Base-by-base conservation (phyloP, 441 rosid genomes). In the Corymbia citriodora region DNA sequence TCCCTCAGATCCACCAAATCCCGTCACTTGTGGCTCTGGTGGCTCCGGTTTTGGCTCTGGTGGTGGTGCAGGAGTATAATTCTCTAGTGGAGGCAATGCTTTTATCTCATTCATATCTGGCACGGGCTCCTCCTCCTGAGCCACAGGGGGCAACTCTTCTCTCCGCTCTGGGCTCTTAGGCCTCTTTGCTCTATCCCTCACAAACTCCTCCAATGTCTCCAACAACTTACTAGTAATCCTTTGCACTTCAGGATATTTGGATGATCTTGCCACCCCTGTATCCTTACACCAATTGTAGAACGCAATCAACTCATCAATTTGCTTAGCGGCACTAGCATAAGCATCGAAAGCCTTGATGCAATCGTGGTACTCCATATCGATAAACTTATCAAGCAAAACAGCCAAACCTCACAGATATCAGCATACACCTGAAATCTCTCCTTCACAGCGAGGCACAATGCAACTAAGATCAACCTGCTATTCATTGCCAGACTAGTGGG, bases 171-270 rank as follows among this genome's bases (percentile, higher is more conserved):
- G 99, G 93, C 98, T 97, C 92, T 96, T 97, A 14, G 95, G 93
- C 61, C 94, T 94, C 93, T 98, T 98, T 1, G 99, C 96, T 92
- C 98, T 94, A 89, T 98, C 99, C 93, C 98, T 96, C 90, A n/a
- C n/a, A n/a, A n/a, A n/a, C n/a, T n/a, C n/a, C n/a, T n/a, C n/a
- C n/a, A n/a, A n/a, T n/a, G n/a, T 96, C 94, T 97, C 99, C 94
- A 97, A 90, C 89, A 96, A 91, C 92, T 97, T 98, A 85, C 96
- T 93, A 0, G 99, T 96, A 88, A 98, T 98, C 93, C 95, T 98
- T 94, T 98, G 99, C 92, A 98, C 97, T 91, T 97, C 99, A 10
- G 99, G 99, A 89, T 95, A 98, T 93, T 97, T 99, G 0, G 99
- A 95, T 2, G 99, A 96, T 93, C 99, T 95, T 2, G 97, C 96